A percentile compares a stretch with the other conserved stretches of the same genome.
These are phyloP conservation scores for Penicillium palitans DNA, from an alignment of 2,329 filamentous ascomycete species.

Conservation along the genomic window DNA sequence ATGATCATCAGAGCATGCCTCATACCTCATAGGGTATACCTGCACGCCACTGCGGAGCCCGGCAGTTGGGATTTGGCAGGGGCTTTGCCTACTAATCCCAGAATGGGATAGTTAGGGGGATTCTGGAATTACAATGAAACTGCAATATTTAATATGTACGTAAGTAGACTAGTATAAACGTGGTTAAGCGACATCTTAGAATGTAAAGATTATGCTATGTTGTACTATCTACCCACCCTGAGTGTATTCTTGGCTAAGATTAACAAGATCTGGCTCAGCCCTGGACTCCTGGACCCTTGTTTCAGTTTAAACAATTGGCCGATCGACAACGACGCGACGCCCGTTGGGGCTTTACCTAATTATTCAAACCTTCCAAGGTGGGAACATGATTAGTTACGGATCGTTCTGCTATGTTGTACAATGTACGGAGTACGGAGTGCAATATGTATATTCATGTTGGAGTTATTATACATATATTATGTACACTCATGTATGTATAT, in stretches of 20 bases:
- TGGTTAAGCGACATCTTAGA: background rate
- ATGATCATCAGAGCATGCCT: background rate
- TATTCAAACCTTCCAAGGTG: background rate
- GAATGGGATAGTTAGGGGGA: constrained; percentile 5
- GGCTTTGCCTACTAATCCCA: constrained; percentile 13
- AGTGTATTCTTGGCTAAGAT: constrained; percentile 6
- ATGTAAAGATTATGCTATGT: background rate
- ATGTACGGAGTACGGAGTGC: background rate
- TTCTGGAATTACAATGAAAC: background rate
- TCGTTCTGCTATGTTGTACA: background rate
- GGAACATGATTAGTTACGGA: background rate
- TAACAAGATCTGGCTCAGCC: constrained; percentile 22
- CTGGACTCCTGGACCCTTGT: constrained; percentile 20
- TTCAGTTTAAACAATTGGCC: constrained; percentile 13
- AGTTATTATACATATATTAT: background rate
- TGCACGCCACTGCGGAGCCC: constrained; percentile 16
- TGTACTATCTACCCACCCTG: background rate
- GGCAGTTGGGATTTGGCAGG: constrained; percentile 23
- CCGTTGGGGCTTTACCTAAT: constrained; percentile 11
- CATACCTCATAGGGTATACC: background rate
- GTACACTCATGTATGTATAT: background rate
- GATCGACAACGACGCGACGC: constrained; percentile 15
- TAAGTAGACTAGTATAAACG: background rate
- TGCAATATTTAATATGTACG: background rate
- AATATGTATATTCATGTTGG: background rate